Percentiles rank a stretch among this genome's conserved stretches.
Evolutionary conservation across 163 green algal genomes (phyloP).

Genomic region (Chlorella variabilis): DNA sequence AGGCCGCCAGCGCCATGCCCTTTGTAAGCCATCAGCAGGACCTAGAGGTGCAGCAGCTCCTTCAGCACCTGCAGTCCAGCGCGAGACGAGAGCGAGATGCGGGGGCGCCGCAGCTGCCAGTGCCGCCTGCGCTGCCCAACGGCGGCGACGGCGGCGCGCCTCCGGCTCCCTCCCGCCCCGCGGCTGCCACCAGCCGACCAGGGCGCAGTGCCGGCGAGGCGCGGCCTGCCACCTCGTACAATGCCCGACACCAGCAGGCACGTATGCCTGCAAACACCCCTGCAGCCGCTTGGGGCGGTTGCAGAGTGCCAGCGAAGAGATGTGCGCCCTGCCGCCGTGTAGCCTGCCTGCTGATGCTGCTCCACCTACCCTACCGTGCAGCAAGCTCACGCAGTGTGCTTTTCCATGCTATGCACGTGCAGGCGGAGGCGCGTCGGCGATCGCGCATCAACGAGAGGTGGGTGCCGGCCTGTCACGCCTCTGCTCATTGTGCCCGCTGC

Average conservation of each 20-base stretch:
- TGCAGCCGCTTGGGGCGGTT: background rate
- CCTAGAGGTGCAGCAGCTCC: conserved; percentile 1
- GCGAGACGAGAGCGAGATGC: background rate
- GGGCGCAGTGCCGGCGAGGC: background rate
- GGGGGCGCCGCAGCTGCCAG: background rate
- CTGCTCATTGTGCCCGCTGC: no score
- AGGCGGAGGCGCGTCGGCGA: conserved; percentile 73
- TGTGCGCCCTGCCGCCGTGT: background rate
- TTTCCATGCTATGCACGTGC: conserved; percentile 4
- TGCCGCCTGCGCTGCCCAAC: background rate
- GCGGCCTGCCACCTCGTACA: conserved; percentile 12
- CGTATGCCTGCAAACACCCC: background rate
- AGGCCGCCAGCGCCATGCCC: background rate
- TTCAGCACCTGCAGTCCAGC: background rate
- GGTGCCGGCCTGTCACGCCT: conserved; percentile 3
- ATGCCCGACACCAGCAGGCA: conserved; percentile 37
- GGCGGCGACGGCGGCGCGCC: background rate
- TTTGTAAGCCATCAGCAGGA: no score
- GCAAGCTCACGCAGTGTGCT: no score
- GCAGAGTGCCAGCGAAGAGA: no score
- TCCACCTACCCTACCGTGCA: background rate
- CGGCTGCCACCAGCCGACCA: background rate
- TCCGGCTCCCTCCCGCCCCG: background rate
- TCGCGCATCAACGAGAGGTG: conserved; percentile 82
- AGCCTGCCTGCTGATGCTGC: background rate